Evolutionary conservation across 176 grass and related monocot genomes (phyloP).

Genomic region (Hordeum marinum): DNA sequence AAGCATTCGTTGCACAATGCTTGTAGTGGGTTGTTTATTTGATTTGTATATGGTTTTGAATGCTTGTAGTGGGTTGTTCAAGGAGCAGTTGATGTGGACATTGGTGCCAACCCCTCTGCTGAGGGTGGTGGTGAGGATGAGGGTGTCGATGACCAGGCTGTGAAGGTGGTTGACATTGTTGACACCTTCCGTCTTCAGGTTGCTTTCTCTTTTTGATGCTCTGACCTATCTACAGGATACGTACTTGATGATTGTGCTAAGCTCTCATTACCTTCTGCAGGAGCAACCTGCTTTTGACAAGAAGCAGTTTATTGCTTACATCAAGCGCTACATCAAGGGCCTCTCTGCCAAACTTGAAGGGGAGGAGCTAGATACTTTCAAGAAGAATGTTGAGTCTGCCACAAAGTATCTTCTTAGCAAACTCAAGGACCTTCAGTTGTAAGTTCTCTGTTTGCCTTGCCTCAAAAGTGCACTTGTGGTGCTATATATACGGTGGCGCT

Average conservation of each 20-base stretch:
- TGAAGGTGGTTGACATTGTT: constrained; percentile 84
- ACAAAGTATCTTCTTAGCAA: constrained; percentile 82
- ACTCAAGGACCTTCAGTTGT: constrained; percentile 93
- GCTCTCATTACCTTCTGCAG: background rate
- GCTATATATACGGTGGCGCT: too few relatives aligned
- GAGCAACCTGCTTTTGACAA: constrained; percentile 90
- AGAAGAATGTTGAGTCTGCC: constrained; percentile 64
- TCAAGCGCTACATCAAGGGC: constrained; percentile 86
- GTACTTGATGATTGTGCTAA: background rate
- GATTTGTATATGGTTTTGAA: background rate
- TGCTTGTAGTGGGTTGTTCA: constrained; percentile 70
- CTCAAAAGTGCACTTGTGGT: too few relatives aligned
- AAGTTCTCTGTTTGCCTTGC: constrained; percentile 18
- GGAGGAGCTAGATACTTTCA: constrained; percentile 50
- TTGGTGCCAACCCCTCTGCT: constrained; percentile 92
- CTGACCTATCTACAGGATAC: background rate
- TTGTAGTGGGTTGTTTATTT: constrained; percentile 63
- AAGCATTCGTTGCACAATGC: too few relatives aligned
- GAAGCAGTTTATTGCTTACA: constrained; percentile 66
- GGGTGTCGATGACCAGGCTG: constrained; percentile 56
- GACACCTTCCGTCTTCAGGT: constrained; percentile 98
- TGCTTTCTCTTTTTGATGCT: background rate
- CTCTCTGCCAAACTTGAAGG: constrained; percentile 39
- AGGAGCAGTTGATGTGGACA: constrained; percentile 71
- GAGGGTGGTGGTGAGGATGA: constrained; percentile 70